Base-by-base conservation (phyloP, 2,329 filamentous ascomycete species). In the Calonectria montana region DNA sequence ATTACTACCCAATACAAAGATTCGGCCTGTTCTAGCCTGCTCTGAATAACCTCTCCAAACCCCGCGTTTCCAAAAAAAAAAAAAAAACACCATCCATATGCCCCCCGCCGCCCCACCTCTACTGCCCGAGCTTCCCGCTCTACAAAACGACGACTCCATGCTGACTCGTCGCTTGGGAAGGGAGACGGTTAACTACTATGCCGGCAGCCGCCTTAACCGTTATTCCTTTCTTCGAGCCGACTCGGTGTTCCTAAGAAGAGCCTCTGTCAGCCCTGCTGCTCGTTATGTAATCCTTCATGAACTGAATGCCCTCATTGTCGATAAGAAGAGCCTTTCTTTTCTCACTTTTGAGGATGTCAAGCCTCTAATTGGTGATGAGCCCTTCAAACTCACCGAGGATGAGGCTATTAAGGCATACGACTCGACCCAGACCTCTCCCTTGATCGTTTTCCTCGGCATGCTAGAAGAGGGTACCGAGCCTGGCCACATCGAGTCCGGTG, bases 121-220 rank as follows among this genome's bases (percentile, higher is more conserved):
- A 73, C 77, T 82, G 75, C 88, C 88, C 69, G 83, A 86, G 76
- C 83, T 87, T 68, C 83, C 86, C 67, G 83, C 79, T 73, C 82
- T 88, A 73, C 80, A 81, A 72, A 82, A 84, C 82, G 83, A 89
- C 83, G 85, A 88, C 82, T 91, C 89, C 15, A 94, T 95, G 91
- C 87, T 97, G 79, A 91, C 91, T 77, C 88, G 90, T 71, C 94
- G 92, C 81, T 96, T 95, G 84, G 94, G 94, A 83, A 92, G 90
- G 76, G 94, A 96, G 84, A 87, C 94, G 73, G 89, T 92, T 81
- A 97, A 96, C 84, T 97, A 97, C 89, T 97, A 96, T 84, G 91
- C 93, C 62, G 93, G 94, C 76, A 93, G 90, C 67, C 93, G 92
- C 8, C 84, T 96, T 69, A 96, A 97, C 85, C 91, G 94, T 55